These are phyloP conservation scores for Aspergillus piperis DNA, from an alignment of 2,329 filamentous ascomycete genomes.

Conservation along the genomic window DNA sequence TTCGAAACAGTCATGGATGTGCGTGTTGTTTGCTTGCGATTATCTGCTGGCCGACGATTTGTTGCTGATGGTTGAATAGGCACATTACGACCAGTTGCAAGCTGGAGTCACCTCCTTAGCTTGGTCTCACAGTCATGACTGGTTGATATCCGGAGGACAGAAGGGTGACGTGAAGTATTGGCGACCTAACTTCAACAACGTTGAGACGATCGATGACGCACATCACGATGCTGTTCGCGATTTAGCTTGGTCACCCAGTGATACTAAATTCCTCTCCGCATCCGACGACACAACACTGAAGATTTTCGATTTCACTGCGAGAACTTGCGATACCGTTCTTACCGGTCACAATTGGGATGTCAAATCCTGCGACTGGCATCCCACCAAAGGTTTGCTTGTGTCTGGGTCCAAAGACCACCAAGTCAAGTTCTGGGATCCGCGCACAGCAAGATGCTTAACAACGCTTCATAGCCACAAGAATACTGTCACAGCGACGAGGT, in stretches of 20 bases:
- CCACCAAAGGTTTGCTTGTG: slow-evolving; percentile 87
- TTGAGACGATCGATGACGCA: slow-evolving; percentile 82
- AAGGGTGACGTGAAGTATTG: slow-evolving; percentile 97
- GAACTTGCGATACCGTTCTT: slow-evolving; percentile 77
- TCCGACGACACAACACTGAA: slow-evolving; percentile 92
- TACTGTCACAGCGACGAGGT: slow-evolving; percentile 88
- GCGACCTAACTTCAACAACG: slow-evolving; percentile 99
- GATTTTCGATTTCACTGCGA: slow-evolving; percentile 92
- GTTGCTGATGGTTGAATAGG: slow-evolving; percentile 44
- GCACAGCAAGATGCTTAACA: slow-evolving; percentile 83
- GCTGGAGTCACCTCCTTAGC: slow-evolving; percentile 47
- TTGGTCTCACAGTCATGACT: slow-evolving; percentile 95
- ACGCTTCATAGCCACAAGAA: slow-evolving; percentile 97
- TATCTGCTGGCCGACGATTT: not conserved
- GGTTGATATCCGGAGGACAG: slow-evolving; percentile 93
- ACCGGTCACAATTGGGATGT: slow-evolving; percentile 98
- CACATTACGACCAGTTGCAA: slow-evolving; percentile 67
- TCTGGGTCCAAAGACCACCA: slow-evolving; percentile 97
- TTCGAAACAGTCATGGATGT: slow-evolving; percentile 98
- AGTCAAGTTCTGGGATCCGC: slow-evolving; percentile 98
- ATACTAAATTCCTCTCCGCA: slow-evolving; percentile 93
- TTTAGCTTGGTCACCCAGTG: slow-evolving; percentile 88
- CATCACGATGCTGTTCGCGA: slow-evolving; percentile 89
- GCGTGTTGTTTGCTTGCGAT: slow-evolving; percentile 21
- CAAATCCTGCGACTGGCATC: slow-evolving; percentile 97